These are phyloP conservation scores for Botrytis cinerea DNA, from an alignment of 2,329 filamentous ascomycete genomes.

Conservation along the genomic window DNA sequence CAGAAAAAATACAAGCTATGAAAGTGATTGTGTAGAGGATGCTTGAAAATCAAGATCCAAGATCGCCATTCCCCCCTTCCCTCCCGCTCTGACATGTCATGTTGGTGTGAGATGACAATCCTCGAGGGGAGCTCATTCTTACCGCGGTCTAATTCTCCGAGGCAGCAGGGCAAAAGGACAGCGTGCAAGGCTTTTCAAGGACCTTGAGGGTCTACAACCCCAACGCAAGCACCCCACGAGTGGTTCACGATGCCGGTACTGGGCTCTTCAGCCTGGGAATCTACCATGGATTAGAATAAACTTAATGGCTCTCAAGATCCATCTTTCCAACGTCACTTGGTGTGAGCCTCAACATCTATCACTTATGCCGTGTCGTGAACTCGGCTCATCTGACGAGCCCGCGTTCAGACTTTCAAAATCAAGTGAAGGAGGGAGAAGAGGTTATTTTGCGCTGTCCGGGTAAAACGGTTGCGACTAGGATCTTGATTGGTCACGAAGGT, in stretches of 20 bases:
- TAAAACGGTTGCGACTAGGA: slow-evolving; percentile 22
- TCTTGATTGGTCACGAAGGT: slow-evolving; percentile 19
- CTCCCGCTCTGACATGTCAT: slow-evolving; percentile 33
- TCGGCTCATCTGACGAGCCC: not conserved
- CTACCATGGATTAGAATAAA: slow-evolving; percentile 35
- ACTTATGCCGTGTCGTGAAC: slow-evolving; percentile 6
- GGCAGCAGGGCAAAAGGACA: slow-evolving; percentile 22
- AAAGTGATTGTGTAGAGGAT: slow-evolving; percentile 10
- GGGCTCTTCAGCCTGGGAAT: slow-evolving; percentile 26
- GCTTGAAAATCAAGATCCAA: slow-evolving; percentile 25
- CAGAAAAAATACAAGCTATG: not conserved
- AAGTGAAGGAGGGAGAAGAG: slow-evolving; percentile 4
- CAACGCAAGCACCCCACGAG: slow-evolving; percentile 34
- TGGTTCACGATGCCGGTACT: slow-evolving; percentile 37
- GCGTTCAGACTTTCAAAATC: not conserved
- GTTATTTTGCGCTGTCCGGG: slow-evolving; percentile 2
- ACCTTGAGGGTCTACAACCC: slow-evolving; percentile 34
- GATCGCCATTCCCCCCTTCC: slow-evolving; percentile 32
- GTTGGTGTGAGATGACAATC: slow-evolving; percentile 31
- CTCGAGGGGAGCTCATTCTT: slow-evolving; percentile 34
- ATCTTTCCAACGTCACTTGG: slow-evolving; percentile 25
- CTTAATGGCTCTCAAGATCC: slow-evolving; percentile 22
- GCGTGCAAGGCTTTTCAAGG: slow-evolving; percentile 23
- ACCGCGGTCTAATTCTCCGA: slow-evolving; percentile 35
- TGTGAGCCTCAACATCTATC: slow-evolving; percentile 20